phyloP scores from a whole-genome alignment of 306 rosid genomes.

The Crotalaria pallida region DNA sequence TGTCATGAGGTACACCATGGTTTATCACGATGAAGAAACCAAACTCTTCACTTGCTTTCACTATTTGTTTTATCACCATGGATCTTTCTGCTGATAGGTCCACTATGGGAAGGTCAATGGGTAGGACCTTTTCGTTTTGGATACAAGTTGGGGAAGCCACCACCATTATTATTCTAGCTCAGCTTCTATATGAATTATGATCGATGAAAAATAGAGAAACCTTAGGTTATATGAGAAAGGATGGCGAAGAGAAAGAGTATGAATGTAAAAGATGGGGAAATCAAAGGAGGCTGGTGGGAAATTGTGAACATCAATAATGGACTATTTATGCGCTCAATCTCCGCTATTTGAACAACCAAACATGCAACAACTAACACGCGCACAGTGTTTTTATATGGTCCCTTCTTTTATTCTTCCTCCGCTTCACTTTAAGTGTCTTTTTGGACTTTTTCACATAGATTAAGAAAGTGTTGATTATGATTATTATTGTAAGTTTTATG shows the following conservation, averaged over 20 bases:
- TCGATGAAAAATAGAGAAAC: background rate
- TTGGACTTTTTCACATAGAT: too few species aligned
- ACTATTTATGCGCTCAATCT: constrained; percentile 39
- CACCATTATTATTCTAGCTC: constrained; percentile 32
- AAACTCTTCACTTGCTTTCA: constrained; percentile 53
- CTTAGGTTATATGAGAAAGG: background rate
- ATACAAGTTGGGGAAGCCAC: constrained; percentile 37
- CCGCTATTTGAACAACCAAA: too few species aligned
- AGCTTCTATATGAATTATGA: background rate
- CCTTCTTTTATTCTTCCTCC: too few species aligned
- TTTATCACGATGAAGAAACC: constrained; percentile 77
- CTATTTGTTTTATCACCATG: constrained; percentile 30
- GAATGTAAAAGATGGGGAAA: background rate
- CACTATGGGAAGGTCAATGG: constrained; percentile 48
- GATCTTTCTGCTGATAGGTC: constrained; percentile 46
- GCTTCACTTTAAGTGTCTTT: too few species aligned
- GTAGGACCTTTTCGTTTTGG: constrained; percentile 24
- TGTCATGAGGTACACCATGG: constrained; percentile 49
- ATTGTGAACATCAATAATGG: constrained; percentile 19
- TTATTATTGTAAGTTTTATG: too few species aligned
- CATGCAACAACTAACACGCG: too few species aligned
- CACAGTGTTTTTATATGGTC: too few species aligned
- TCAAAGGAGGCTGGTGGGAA: background rate
- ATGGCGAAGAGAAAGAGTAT: background rate
- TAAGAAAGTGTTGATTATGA: too few species aligned